Base-by-base conservation (phyloP, 1,139 yeast genomes). In the Taiozyma sp. region DNA sequence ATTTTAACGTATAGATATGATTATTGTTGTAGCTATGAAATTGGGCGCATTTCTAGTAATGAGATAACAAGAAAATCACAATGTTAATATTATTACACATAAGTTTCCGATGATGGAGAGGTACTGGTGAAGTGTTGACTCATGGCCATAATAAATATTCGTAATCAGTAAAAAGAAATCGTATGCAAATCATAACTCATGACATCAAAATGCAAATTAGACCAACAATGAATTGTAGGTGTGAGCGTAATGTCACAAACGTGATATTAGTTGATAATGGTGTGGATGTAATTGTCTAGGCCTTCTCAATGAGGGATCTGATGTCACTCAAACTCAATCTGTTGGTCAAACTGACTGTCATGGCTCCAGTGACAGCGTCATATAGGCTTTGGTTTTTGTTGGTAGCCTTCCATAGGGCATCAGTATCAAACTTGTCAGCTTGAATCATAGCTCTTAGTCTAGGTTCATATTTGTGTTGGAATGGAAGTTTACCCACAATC, bases 381-480 rank as follows among this genome's bases (percentile, higher is more conserved):
- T 68, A 67, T 35, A 81, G 56, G 62, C 73, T 64, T 19, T 57
- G 55, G 37, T 59, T 55, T 14, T 55, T 46, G 3, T 57, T 52
- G 34, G 67, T 59, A 0, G 68, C 69, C 16, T 57, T 64, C 60
- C 61, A 58, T 54, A 85, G 68, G 16, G 74, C 73, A 2, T 66
- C 68, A 34, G 64, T 62, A 60, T 83, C 81, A 66, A 74, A 88
- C 50, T 79, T 77, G 2, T 88, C 95, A 3, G 85, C 79, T 32
- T 83, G 68, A 47, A 91, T 90, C 73, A 83, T 78, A 21, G 87
- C 81, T 43, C 90, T 74, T 53, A 90, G 72, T 56, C 90, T 71
- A 6, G 96, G 96, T 60, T 88, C 90, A 63, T 83, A 86, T 21
- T 80, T 80, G 65, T 89, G 96, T 55, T 81, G 83, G 70, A 90